Base-by-base conservation (phyloP, 805 yeast genomes). In the Wickerhamomyces hampshirensis region DNA sequence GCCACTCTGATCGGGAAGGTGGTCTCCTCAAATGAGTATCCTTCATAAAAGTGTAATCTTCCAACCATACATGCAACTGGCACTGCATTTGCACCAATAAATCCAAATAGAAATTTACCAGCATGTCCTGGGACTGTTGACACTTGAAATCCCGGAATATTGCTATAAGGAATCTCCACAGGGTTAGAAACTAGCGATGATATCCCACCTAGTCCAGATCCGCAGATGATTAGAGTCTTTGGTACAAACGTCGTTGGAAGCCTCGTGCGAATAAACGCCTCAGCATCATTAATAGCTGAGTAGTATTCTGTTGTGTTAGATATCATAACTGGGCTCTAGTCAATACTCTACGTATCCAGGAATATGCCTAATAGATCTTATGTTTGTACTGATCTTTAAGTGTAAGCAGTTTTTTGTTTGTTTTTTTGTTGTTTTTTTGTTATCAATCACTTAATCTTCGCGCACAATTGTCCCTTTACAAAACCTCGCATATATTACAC, bases 41-140 rank as follows among this genome's bases (percentile, higher is more conserved):
- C 98, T 60, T 91, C 98, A 55, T 91, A 91, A 46, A 80, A 82
- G 53, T 89, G 98, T 38, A 91, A 66, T 47, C 98, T 69, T 5
- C 98, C 98, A 43, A 85, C 88, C 95, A 91, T 88, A 49, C 95
- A 79, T 55, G 89, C 75, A 0, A 89, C 94, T 0, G 95, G 91
- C 1, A 82, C 84, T 26, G 68, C 68, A 28, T 78, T 77, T 39
- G 46, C 46, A 4, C 91, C 89, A 40, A 91, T 78, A 12, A 59
- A 59, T 2, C 98, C 98, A 59, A 87, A 81, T 5, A 88, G 66
- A 14, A 91, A 68, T 46, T 77, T 73, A 0, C 98, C 98, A 6
- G 76, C 79, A 56, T 91, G 98, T 0, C 98, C 98, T 9, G 79
- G 77, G 1, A 91, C 97, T 0, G 97, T 89, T 1, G 96, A 82